Percentiles rank a stretch among this genome's conserved stretches.
phyloP scores from a whole-genome alignment of 345 rosid genomes.

The Lepidium aucheri region DNA sequence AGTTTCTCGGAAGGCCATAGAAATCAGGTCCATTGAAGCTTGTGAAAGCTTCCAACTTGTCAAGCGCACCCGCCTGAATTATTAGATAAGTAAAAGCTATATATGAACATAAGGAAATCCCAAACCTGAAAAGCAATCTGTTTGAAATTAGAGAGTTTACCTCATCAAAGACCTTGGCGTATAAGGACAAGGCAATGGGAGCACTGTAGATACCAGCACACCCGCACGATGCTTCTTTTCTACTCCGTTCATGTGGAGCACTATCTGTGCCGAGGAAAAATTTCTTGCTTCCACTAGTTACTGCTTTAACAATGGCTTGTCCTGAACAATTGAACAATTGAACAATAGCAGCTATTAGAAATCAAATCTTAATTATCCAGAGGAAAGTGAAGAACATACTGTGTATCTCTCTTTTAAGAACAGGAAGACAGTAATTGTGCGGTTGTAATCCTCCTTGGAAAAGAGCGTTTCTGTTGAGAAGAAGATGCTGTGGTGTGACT shows the following conservation, averaged over 20 bases:
- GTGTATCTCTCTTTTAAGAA: conserved; percentile 88
- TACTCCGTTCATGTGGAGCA: conserved; percentile 84
- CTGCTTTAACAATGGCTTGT: conserved; percentile 78
- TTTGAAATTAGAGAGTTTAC: conserved; percentile 25
- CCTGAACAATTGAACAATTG: conserved; percentile 37
- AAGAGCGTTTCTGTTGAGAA: conserved; percentile 81
- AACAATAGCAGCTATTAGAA: neutral
- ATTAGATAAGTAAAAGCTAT: neutral
- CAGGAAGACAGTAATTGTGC: conserved; percentile 89
- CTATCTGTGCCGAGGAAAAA: conserved; percentile 98
- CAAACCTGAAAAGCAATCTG: neutral
- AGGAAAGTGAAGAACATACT: conserved; percentile 34
- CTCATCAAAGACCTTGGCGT: conserved; percentile 80
- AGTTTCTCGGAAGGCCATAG: conserved; percentile 87
- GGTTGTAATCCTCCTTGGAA: conserved; percentile 96
- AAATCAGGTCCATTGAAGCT: conserved; percentile 95
- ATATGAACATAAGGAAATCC: neutral
- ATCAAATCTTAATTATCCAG: neutral
- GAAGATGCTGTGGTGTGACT: conserved; percentile 93
- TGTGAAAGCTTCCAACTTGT: conserved; percentile 86
- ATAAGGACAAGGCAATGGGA: conserved; percentile 58
- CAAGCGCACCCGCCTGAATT: conserved; percentile 75
- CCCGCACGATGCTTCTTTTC: conserved; percentile 79
- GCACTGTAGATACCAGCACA: conserved; percentile 92
- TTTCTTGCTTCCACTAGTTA: conserved; percentile 80